Base-by-base conservation (phyloP, 2,329 filamentous ascomycete genomes). In the Fusarium tupiense region DNA sequence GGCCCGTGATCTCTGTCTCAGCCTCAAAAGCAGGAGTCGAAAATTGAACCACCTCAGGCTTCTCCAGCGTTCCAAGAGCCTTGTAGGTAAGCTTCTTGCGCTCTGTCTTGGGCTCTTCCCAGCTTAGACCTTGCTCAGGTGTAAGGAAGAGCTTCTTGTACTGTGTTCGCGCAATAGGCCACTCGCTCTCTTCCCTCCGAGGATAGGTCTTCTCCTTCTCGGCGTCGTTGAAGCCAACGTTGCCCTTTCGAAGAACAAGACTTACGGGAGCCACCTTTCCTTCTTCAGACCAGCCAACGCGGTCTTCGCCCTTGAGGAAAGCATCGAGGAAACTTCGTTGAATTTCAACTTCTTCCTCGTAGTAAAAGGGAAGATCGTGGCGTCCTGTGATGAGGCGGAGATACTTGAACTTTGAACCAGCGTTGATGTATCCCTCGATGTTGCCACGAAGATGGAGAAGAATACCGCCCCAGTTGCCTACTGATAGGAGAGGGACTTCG, bases 361-460 rank as follows among this genome's bases (percentile, higher is more conserved):
- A 93, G 82, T 93, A 94, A 79, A 94, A 93, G 0, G 92, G 92
- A 4, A 94, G 84, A 75, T 94, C 92, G 71, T 94, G 92, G 0
- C 92, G 86, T 5, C 92, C 92, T 1, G 88, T 91, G 77, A 93
- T 91, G 79, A 93, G 90, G 12, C 91, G 88, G 1, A 94, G 84
- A 73, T 91, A 94, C 79, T 94, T 94, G 69, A 90, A 84, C 66
- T 90, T 85, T 1, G 91, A 93, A 2, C 91, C 90, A 0, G 91
- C 91, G 54, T 90, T 85, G 4, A 83, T 83, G 64, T 88, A 94
- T 0, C 91, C 92, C 75, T 92, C 86, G 13, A 94, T 85, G 72
- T 94, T 94, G 5, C 92, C 92, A 13, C 91, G 86, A 10, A 93
- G 85, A 74, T 94, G 92, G 3, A 94, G 85, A 8, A 91, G 80